Conservation (phyloP, 2,329 filamentous ascomycete species). For the Cercospora zeae-maydis region DNA sequence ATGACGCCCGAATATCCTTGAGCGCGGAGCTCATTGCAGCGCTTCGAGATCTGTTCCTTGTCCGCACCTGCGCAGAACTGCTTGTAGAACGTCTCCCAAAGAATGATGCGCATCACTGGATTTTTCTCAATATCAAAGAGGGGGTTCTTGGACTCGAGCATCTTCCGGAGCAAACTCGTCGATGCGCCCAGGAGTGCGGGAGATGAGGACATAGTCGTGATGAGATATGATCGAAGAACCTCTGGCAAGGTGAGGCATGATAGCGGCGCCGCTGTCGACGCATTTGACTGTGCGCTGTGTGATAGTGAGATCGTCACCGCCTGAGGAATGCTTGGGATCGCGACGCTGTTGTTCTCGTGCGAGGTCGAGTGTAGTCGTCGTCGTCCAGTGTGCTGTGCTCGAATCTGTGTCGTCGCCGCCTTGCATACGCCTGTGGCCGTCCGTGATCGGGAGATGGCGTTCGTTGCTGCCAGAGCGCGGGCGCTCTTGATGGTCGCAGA, state of each 20-base stretch:
- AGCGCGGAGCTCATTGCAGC: slow-evolving; percentile 62
- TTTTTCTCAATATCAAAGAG: slow-evolving; percentile 74
- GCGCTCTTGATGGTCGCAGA: slow-evolving; percentile 6
- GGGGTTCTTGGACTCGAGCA: slow-evolving; percentile 65
- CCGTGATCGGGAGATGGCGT: background rate
- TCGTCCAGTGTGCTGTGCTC: slow-evolving; percentile 9
- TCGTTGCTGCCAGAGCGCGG: slow-evolving; percentile 3
- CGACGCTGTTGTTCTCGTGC: slow-evolving; percentile 11
- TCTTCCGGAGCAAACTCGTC: slow-evolving; percentile 61
- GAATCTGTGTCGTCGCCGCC: slow-evolving; percentile 11
- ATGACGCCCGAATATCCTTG: slow-evolving; percentile 83
- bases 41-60: slow-evolving; percentile 61
- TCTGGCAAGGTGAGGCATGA: slow-evolving; percentile 64
- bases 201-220: slow-evolving; percentile 68
- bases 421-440: background rate
- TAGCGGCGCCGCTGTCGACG: slow-evolving; percentile 45
- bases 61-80: slow-evolving; percentile 89
- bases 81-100: slow-evolving; percentile 82
- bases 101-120: slow-evolving; percentile 62
- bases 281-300: background rate
- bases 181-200: slow-evolving; percentile 66
- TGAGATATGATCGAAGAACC: slow-evolving; percentile 66
- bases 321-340: slow-evolving; percentile 7
- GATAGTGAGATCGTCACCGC: background rate
- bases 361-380: slow-evolving; percentile 18